Conservation (phyloP, 129 eudicot genomes). For the Rutidosis leptorrhynchoides region DNA sequence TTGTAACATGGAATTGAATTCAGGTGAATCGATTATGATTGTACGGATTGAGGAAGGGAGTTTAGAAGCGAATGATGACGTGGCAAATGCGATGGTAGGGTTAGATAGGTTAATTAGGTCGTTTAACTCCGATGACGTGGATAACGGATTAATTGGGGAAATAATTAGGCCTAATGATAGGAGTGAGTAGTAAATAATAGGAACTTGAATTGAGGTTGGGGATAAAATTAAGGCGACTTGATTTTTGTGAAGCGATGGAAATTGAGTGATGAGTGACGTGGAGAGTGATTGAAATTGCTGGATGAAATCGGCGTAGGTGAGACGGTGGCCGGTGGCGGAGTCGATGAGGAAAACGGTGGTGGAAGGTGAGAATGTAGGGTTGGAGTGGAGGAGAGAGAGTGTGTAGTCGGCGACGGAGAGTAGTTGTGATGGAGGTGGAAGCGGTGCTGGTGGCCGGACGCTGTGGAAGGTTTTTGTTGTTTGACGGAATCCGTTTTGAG, state of each 20-base stretch:
- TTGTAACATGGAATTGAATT: constrained; percentile 44
- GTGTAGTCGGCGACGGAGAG: constrained; percentile 53
- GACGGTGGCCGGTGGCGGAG: constrained; percentile 50
- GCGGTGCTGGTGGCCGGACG: constrained; percentile 49
- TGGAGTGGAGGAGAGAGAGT: constrained; percentile 52
- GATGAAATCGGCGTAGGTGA: constrained; percentile 63
- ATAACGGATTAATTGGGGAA: constrained; percentile 77
- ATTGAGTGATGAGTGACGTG: constrained; percentile 31
- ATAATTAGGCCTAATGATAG: constrained; percentile 61
- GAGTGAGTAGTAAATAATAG: constrained; percentile 68
- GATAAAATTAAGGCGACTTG: constrained; percentile 61
- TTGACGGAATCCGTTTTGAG: constrained; percentile 50
- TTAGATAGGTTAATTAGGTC: constrained; percentile 48
- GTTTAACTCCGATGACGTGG: constrained; percentile 55
- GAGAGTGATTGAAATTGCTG: constrained; percentile 51
- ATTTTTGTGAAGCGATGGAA: constrained; percentile 41
- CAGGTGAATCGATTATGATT: constrained; percentile 53
- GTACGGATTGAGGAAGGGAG: constrained; percentile 38
- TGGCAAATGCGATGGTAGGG: constrained; percentile 55
- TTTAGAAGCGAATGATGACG: constrained; percentile 37
- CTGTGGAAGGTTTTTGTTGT: constrained; percentile 51
- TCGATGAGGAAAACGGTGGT: constrained; percentile 59
- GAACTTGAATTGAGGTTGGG: constrained; percentile 58
- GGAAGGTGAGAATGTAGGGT: constrained; percentile 32
- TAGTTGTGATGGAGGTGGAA: constrained; percentile 59